Evolutionary conservation across 73 alveolate genomes (phyloP), one percentile per base, ranked within the genome.

Genomic region (Symbiodinium pilosum): DNA sequence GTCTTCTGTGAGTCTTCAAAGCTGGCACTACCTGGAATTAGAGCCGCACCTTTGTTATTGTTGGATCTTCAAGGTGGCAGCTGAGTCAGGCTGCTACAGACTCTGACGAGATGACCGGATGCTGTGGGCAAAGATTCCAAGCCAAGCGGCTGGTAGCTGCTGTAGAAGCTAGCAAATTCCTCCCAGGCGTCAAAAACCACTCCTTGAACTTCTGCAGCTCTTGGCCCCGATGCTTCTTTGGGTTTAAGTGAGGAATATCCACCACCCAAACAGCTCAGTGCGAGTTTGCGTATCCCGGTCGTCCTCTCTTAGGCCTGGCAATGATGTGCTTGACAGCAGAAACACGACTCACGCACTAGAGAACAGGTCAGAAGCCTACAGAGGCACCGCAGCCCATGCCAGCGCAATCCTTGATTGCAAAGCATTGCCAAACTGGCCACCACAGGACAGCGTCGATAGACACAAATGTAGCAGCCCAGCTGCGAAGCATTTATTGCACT

Each of bases 351-450:
- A 47, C 6, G 14, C 59, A 47, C 14, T 6, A 14, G 14, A 6
- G 59, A 47, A 56, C 36, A 11, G 16, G 16, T 20, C 75, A 11
- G 75, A 21, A 47, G 75, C 75, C 75, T 56, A 56, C 75, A 56
- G 75, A 56, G 75, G 75, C 75, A 56, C 75, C 75, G 75, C 75
- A 56, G 75, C 75, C 75, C 75, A 56, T 56, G 75, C 75, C 75
- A 56, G 26, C 32, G 75, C 75, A 56, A 56, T 56, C 75, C 75
- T n/a, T 56, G 75, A 56, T 18, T 34, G 26, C 75, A 51, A 24
- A 51, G 68, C 68, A 51, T 47, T 47, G 59, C 21, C 59, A 47
- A 47, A 47, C 21, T 9, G 59, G 59, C 6, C 59, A 9, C 59
- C 14, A 14, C 59, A n/a, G n/a, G n/a, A n/a, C n/a, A n/a, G n/a